These are phyloP conservation scores for Cladorrhinum sp. DNA, from an alignment of 2,329 filamentous ascomycete genomes.

Conservation along the genomic window DNA sequence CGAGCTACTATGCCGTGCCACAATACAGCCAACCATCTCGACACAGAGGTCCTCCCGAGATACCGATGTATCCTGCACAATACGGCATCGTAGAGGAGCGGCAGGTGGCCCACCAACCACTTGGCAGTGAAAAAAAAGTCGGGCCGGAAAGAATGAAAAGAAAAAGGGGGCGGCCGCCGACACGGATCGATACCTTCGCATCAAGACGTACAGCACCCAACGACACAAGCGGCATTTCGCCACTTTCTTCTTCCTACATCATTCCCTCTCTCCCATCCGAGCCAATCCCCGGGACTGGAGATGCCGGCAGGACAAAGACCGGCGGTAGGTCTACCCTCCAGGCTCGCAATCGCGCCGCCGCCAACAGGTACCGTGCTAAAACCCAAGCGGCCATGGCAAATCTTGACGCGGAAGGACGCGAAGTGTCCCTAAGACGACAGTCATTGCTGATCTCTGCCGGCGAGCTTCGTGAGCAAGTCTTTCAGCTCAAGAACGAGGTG, in stretches of 20 bases:
- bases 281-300: background rate
- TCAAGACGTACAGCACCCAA: background rate
- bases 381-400: conserved; percentile 28
- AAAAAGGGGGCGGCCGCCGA: background rate
- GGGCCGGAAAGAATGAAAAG: background rate
- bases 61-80: background rate
- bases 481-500: conserved; percentile 32
- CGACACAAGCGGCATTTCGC: background rate
- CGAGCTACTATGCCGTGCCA: background rate
- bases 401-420: conserved; percentile 28
- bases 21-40: background rate
- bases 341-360: conserved; percentile 31
- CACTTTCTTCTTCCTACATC: background rate
- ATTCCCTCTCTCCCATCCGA: background rate
- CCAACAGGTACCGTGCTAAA: conserved; percentile 33
- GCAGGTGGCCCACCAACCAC: background rate
- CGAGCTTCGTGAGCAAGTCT: conserved; percentile 30
- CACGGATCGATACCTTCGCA: background rate
- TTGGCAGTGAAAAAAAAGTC: background rate
- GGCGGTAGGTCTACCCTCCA: background rate
- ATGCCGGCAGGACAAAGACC: background rate
- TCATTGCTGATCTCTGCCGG: conserved; percentile 23
- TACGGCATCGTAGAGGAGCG: background rate
- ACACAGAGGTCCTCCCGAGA: background rate
- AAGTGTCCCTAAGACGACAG: conserved; percentile 17